Base-by-base conservation (phyloP, 495 filamentous ascomycete species). In the Penicillium ucsense region DNA sequence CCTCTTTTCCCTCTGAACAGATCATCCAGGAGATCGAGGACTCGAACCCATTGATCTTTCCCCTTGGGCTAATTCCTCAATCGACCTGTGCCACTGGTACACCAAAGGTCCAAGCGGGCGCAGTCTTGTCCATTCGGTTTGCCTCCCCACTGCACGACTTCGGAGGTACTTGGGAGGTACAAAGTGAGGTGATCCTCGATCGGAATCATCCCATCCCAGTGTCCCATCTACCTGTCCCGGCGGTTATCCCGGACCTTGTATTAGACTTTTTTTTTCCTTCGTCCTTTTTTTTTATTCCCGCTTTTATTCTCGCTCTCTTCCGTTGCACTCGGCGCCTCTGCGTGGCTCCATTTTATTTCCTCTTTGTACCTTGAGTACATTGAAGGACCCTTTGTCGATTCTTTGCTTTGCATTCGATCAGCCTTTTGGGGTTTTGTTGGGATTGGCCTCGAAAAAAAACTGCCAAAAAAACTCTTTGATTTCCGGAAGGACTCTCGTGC, bases 111-210 rank as follows among this genome's bases (percentile, higher is more conserved):
- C 51, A 48, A 50, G 52, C 51, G 51, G 54, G 43, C 8, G 38
- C 57, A 54, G 57, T 54, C 54, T 57, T 47, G 45, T 41, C 56
- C 35, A 27, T 39, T 20, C 39, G 31, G 29, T 54, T 53, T 45
- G 57, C 51, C 51, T 38, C 55, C 38, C 47, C 43, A 40, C 27
- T 45, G 52, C 47, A 44, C 57, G 45, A 60, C 51, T 57, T 52
- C 34, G 30, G 35, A 35, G 47, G 47, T 50, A 57, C 57, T 45
- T 59, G 40, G 33, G 43, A 59, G 50, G 42, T 55, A 61, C 57
- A 48, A 29, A 29, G 51, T 57, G 55, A 57, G 51, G 55, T 57
- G 55, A 57, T 57, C 48, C 33, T 49, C 41, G 52, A 50, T 45
- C 55, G 20, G 11, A 43, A 55, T 53, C 45, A 49, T 51, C 45